Evolutionary conservation across 345 rosid species (phyloP).

Genomic region (Eutrema heterophyllum): DNA sequence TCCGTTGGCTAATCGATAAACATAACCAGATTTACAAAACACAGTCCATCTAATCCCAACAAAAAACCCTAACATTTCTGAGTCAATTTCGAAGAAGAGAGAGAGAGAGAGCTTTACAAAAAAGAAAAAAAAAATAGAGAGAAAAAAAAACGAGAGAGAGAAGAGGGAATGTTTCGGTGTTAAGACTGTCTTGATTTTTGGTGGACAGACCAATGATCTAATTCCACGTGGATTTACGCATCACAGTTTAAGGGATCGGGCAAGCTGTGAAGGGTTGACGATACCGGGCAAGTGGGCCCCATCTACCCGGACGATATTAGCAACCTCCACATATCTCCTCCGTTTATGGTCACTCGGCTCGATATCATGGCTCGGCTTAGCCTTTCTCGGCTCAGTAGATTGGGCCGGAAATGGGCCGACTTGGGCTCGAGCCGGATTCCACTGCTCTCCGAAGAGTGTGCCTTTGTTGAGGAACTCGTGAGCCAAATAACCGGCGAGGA

Average conservation of each 20-base stretch:
- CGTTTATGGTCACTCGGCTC: conserved; percentile 35
- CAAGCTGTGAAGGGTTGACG: conserved; percentile 81
- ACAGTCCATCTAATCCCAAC: neutral
- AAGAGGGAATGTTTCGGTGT: neutral
- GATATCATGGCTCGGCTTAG: conserved; percentile 30
- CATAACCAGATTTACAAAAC: conserved; percentile 19
- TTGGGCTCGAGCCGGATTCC: conserved; percentile 39
- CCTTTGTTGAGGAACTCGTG: conserved; percentile 77
- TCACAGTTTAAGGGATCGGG: conserved; percentile 54
- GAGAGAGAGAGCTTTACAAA: conserved; percentile 13
- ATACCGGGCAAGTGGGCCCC: conserved; percentile 76
- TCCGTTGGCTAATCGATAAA: neutral
- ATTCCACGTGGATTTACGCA: conserved; percentile 31
- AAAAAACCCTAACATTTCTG: conserved; percentile 18
- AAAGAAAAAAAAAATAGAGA: neutral
- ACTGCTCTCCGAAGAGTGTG: conserved; percentile 65
- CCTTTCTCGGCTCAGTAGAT: conserved; percentile 14
- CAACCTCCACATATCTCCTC: conserved; percentile 65
- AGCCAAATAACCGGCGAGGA: conserved; percentile 79
- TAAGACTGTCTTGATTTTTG: neutral
- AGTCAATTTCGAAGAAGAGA: conserved; percentile 20
- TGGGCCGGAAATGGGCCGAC: conserved; percentile 7
- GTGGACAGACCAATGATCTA: conserved; percentile 24
- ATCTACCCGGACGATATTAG: conserved; percentile 51
- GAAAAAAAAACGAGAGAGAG: neutral